Evolutionary conservation across 2,329 filamentous ascomycete species (phyloP).

Genomic region (Penicillium occitanis): DNA sequence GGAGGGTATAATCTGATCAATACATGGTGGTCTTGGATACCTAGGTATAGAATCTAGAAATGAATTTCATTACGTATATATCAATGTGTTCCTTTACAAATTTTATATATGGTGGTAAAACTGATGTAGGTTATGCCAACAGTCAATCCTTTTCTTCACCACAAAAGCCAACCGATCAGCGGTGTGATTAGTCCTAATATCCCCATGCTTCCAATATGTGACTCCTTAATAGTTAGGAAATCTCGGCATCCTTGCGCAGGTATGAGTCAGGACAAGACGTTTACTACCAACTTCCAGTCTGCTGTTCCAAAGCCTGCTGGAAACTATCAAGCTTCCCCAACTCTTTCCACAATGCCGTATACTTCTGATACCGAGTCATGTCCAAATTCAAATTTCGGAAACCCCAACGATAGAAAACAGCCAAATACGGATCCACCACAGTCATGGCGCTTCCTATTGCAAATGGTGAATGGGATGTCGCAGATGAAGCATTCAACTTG

Average conservation of each 20-base stretch:
- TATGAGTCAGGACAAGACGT: neutral
- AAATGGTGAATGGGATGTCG: neutral
- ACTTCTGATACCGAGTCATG: neutral
- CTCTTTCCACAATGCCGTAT: neutral
- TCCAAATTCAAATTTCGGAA: neutral
- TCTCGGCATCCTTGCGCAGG: neutral
- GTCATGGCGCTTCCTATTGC: neutral
- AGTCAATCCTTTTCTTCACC: neutral
- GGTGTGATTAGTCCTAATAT: neutral
- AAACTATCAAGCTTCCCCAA: constrained; percentile 5
- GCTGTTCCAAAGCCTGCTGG: neutral
- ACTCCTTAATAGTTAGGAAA: neutral
- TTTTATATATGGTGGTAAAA: neutral
- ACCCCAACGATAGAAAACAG: neutral
- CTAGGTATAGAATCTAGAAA: neutral
- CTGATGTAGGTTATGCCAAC: neutral
- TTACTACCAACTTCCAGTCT: neutral
- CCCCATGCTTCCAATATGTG: neutral
- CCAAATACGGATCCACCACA: neutral
- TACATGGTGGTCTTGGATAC: neutral
- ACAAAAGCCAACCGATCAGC: neutral
- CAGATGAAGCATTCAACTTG: neutral
- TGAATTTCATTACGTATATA: neutral
- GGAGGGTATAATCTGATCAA: neutral
- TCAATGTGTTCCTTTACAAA: too few species aligned